Evolutionary conservation across 2,329 filamentous ascomycete genomes (phyloP), one percentile per base, ranked within the genome.

Genomic region (Colletotrichum godetiae): DNA sequence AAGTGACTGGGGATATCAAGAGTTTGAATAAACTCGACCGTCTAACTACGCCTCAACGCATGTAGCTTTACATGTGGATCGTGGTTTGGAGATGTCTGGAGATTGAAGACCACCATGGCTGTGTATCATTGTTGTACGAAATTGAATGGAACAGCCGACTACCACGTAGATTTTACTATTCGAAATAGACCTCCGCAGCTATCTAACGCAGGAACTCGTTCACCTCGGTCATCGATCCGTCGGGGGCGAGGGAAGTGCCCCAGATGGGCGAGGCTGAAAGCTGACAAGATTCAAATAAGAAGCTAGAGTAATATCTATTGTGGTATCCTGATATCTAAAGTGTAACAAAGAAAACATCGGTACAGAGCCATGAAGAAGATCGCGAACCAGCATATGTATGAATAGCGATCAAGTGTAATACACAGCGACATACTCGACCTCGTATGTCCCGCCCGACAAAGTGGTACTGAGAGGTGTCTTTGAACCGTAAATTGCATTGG

Each of bases 401-500:
- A 33, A 10, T 12, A 19, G 1, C 42, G 11, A 68, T 42, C 29
- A 52, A 3, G 57, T 56, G 42, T 63, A 42, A 5, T 72, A 72
- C 1, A 72, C 69, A 1, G 70, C 66, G 13, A 68, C 33, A 8
- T 73, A 69, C 19, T 64, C 31, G 8, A 29, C 67, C 27, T 65
- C 67, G 2, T 55, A 56, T 3, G 33, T 68, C 1, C 70, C 66
- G 2, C 59, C 64, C 3, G 70, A 60, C 7, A 42, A 22, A 11
- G 31, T 35, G 11, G 66, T 69, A 4, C 3, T 65, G 11, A 69
- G 29, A 11, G 59, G 55, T 5, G 66, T 69, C 33, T 60, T 69
- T 5, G 61, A 46, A 2, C 55, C 67, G 2, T 59, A 68, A 15
- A 83, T 68, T 2, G 76, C 82, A 62, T 83, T 75, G 0, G 84